phyloP scores from a whole-genome alignment of 192 early-diverging fungal genomes.

The Coemansia sp. region DNA sequence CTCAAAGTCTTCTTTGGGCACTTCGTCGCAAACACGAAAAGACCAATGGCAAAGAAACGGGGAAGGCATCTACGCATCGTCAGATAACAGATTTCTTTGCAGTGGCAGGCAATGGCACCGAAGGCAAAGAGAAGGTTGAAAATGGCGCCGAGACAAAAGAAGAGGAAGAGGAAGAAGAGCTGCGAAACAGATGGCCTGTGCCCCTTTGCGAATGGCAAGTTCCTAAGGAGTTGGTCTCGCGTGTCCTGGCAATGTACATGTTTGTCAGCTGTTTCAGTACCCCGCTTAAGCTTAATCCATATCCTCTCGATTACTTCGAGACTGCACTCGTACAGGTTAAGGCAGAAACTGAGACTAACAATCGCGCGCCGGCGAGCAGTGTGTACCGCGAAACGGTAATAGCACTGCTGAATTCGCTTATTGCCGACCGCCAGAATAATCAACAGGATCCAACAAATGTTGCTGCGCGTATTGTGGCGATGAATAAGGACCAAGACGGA shows the following conservation, averaged over 20 bases:
- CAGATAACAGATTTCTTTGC: slow-evolving; percentile 41
- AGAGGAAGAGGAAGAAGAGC: slow-evolving; percentile 16
- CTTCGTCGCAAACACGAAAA: slow-evolving; percentile 22
- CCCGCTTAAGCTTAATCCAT: slow-evolving; percentile 66
- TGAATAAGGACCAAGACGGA: slow-evolving; percentile 25
- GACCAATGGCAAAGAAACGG: slow-evolving; percentile 4
- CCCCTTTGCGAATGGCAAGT: slow-evolving; percentile 41
- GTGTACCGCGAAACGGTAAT: slow-evolving; percentile 38
- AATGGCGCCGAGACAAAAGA: slow-evolving; percentile 2
- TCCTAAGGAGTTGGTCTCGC: slow-evolving; percentile 31
- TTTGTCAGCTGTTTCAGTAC: slow-evolving; percentile 54
- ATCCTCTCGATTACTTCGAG: slow-evolving; percentile 78
- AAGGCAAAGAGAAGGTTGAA: not conserved
- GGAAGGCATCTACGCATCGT: slow-evolving; percentile 17
- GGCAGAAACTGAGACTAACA: not conserved
- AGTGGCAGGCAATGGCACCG: not conserved
- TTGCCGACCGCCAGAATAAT: slow-evolving; percentile 22
- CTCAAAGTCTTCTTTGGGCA: slow-evolving; percentile 29
- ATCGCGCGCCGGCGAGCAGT: slow-evolving; percentile 11
- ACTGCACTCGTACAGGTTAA: slow-evolving; percentile 57
- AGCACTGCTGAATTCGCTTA: slow-evolving; percentile 49
- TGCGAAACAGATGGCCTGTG: slow-evolving; percentile 32
- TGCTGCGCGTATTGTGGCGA: slow-evolving; percentile 21
- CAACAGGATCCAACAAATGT: slow-evolving; percentile 11
- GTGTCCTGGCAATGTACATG: slow-evolving; percentile 37